Base-by-base conservation (phyloP, 306 rosid species). In the Dalbergia oliveri region DNA sequence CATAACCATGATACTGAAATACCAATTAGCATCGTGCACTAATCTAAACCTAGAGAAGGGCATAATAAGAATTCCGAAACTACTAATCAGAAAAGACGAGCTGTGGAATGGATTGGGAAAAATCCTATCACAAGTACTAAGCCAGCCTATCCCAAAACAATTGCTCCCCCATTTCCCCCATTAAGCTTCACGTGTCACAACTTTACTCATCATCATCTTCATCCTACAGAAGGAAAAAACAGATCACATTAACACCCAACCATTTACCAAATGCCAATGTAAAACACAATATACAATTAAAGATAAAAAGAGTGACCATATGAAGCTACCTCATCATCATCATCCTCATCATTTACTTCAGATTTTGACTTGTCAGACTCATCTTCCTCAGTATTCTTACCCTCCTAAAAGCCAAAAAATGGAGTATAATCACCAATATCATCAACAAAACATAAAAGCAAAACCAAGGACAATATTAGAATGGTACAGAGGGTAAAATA, bases 311-410 rank as follows among this genome's bases (percentile, higher is more conserved):
- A 13, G 57, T 6, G 16, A 12, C 5, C 1, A 13, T 50, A 26
- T 44, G 6, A 6, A 18, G 64, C 82, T 49, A 89, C 97, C 18
- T 90, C 98, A 0, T 89, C 97, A 0, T 91, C 98, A 0, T 94
- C 98, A 0, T 94, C 97, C 1, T 92, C 97, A 0, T 94, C 97
- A 19, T 94, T 74, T 72, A 94, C 94, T 73, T 94, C 97, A 1
- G 98, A 92, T 72, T 88, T 92, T 9, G 98, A 94, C 82, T 91
- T 94, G 74, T 94, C 98, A 0, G 98, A 94, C 41, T 90, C 98
- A 2, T 94, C 92, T 51, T 90, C 98, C 50, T 91, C 97, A 14
- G 83, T 84, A 43, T 82, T 76, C 3, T 79, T 88, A 0, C 93
- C 97, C 53, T 83, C 98, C 98, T 94, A 13, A 44, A 69, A 71